Base-by-base conservation (phyloP, 2,329 filamentous ascomycete species). In the Tolypocladium album region DNA sequence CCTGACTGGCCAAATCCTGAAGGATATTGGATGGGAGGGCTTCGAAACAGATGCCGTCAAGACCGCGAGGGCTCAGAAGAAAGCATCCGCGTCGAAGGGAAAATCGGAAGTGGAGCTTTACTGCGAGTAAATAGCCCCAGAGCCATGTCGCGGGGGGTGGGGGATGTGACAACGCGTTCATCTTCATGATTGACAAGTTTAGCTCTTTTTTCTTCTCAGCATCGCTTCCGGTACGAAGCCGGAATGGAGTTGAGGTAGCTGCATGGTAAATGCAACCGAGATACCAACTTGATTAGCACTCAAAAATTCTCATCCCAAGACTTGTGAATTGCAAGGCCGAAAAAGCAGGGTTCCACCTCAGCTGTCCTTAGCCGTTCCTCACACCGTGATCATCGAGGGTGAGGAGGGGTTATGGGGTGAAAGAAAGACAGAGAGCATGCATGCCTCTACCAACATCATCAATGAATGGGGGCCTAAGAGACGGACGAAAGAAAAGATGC, bases 11-110 rank as follows among this genome's bases (percentile, higher is more conserved):
- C 80, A 76, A 52, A 86, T 92, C 61, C 75, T 94, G 38, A 79
- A 81, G 62, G 83, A 83, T 53, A 81, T 90, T 58, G 82, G 84
- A 1, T 88, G 89, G 76, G 88, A 91, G 66, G 84, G 89, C 66
- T 71, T 90, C 58, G 78, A 84, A 52, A 59, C 27, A 42, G 63
- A 68, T 58, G 64, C 64, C 59, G 64, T 68, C 64, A 71, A 67
- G 58, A 61, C 63, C 53, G 68, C 68, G 3, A n/a, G n/a, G n/a
- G 53, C 15, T 7, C 27, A 55, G 40, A 38, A 36, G n/a, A 42
- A 27, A 36, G 40, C 56, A n/a, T n/a, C 15, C n/a, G 20, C 43
- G n/a, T 20, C 39, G 24, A 36, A 39, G 24, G 38, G 38, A 4
- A 42, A 38, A n/a, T 15, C 55, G 22, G 40, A 40, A 9, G 31